Evolutionary conservation across 345 rosid species (phyloP).

Genomic region (Pistacia atlantica): DNA sequence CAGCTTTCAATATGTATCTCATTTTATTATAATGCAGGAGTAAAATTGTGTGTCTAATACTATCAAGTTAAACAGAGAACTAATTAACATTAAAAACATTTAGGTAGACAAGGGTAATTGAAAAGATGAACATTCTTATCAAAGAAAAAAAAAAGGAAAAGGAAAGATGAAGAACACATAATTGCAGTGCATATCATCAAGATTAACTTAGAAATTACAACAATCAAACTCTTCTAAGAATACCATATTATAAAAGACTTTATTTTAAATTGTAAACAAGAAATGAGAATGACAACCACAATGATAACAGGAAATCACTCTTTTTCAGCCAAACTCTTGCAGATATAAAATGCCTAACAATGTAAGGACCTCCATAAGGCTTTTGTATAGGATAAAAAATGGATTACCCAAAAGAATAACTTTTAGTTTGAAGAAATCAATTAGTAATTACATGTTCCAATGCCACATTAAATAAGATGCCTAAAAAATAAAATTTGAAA

Average conservation of each 20-base stretch:
- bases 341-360: not conserved
- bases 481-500: not conserved
- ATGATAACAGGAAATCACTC: not conserved
- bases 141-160: no score
- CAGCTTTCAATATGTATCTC: not conserved
- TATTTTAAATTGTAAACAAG: not conserved
- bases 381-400: not conserved
- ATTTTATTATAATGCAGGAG: not conserved
- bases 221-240: not conserved
- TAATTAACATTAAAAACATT: not conserved
- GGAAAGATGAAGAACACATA: not conserved
- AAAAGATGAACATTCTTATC: not conserved
- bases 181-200: not conserved
- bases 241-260: not conserved
- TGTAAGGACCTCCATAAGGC: not conserved
- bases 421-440: not conserved
- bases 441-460: not conserved
- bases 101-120: not conserved
- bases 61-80: not conserved
- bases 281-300: not conserved
- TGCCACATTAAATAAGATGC: not conserved
- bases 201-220: not conserved
- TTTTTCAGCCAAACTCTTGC: not conserved
- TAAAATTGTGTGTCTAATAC: not conserved
- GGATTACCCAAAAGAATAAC: not conserved